Percentiles rank a stretch among this genome's conserved stretches.
Conservation (phyloP, 768 basidiomycete species). For the Tulasnella sp. region DNA sequence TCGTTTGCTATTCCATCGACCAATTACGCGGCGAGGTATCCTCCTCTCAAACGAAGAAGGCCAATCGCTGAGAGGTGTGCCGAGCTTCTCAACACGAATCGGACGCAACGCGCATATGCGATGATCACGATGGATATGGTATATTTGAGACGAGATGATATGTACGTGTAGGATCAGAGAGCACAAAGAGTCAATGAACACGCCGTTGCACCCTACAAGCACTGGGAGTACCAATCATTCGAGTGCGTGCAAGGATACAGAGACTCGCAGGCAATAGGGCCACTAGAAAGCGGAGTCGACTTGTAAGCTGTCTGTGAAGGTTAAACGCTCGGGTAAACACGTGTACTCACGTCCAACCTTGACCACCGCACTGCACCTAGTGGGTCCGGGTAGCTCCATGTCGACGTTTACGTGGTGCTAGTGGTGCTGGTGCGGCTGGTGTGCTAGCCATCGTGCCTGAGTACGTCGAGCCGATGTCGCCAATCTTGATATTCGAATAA, state of each 20-base stretch:
- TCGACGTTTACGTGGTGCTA: neutral
- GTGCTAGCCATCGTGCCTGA: constrained; percentile 11
- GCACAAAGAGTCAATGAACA: no score
- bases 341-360: no score
- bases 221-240: constrained; percentile 2
- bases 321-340: no score
- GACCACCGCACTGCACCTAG: neutral
- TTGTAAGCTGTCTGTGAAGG: neutral
- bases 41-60: no score
- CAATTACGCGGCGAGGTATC: no score
- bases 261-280: constrained; percentile 7
- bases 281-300: neutral
- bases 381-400: constrained; percentile 5
- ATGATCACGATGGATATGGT: no score
- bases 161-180: no score
- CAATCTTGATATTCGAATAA: constrained; percentile 45
- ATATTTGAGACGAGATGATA: neutral
- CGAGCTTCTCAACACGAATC: no score
- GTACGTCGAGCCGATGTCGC: constrained; percentile 38
- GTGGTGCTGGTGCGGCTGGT: constrained; percentile 1
- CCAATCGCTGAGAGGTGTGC: no score
- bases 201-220: neutral
- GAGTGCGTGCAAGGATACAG: constrained; percentile 7
- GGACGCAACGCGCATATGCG: no score
- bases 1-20: no score